phyloP scores from a whole-genome alignment of 1,139 yeast species.

The Sugiyamaella pinicola region DNA sequence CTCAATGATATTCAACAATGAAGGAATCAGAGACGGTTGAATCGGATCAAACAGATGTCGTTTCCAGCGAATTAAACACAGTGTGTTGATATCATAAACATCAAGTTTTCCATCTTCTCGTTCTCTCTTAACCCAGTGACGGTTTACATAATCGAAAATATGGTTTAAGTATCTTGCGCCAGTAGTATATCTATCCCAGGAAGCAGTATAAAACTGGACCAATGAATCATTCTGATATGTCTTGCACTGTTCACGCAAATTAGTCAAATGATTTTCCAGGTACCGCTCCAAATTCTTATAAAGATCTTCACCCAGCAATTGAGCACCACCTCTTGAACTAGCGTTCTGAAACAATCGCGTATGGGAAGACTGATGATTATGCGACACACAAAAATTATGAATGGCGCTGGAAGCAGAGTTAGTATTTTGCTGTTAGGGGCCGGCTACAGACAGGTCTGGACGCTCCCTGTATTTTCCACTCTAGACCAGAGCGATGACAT shows the following conservation, averaged over 20 bases:
- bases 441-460: no score
- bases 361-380: slow-evolving; percentile 51
- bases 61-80: slow-evolving; percentile 88
- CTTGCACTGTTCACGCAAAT: slow-evolving; percentile 41
- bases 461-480: no score
- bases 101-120: slow-evolving; percentile 93
- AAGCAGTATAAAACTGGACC: slow-evolving; percentile 78
- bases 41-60: slow-evolving; percentile 74
- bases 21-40: slow-evolving; percentile 60
- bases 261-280: slow-evolving; percentile 60
- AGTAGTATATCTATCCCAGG: slow-evolving; percentile 86
- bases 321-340: slow-evolving; percentile 40
- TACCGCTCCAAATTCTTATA: slow-evolving; percentile 72
- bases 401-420: slow-evolving; percentile 67
- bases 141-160: slow-evolving; percentile 91
- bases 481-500: no score
- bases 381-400: slow-evolving; percentile 90
- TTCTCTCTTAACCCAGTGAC: slow-evolving; percentile 97
- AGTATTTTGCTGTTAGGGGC: no score
- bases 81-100: slow-evolving; percentile 85
- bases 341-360: slow-evolving; percentile 27
- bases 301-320: slow-evolving; percentile 83
- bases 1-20: slow-evolving; percentile 74
- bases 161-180: slow-evolving; percentile 94
- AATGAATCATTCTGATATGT: slow-evolving; percentile 58